Conservation (phyloP, 768 basidiomycete species). For the Fibroporia radiculosa region DNA sequence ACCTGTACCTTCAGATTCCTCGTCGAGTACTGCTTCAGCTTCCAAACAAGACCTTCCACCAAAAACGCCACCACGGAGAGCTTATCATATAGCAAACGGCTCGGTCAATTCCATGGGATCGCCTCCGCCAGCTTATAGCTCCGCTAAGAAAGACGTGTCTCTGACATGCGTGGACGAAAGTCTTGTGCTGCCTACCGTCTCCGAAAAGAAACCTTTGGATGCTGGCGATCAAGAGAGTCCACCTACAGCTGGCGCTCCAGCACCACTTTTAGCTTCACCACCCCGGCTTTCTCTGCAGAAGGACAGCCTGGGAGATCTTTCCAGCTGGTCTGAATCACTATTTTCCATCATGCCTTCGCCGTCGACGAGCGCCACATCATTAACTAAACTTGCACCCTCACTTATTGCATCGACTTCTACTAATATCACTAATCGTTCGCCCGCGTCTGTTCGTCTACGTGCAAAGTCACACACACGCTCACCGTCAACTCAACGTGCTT, state of each 20-base stretch:
- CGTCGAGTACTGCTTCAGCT: neutral
- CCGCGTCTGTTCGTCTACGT: neutral
- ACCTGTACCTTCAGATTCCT: slow-evolving; percentile 4
- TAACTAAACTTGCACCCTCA: neutral
- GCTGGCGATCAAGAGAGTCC: too few species aligned
- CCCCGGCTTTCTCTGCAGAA: slow-evolving; percentile 51
- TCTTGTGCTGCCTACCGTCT: slow-evolving; percentile 7
- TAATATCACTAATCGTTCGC: neutral
- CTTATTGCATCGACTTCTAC: neutral
- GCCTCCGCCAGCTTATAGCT: slow-evolving; percentile 41
- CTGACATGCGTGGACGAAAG: slow-evolving; percentile 12
- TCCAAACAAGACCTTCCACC: slow-evolving; percentile 9
- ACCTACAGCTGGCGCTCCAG: neutral
- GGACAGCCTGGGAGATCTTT: slow-evolving; percentile 33
- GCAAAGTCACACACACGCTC: slow-evolving; percentile 5
- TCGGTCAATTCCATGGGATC: slow-evolving; percentile 24
- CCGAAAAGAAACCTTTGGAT: neutral
- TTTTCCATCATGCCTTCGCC: slow-evolving; percentile 41
- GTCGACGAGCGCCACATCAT: neutral
- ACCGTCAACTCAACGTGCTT: slow-evolving; percentile 3
- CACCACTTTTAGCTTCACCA: slow-evolving; percentile 20
- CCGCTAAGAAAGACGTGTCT: slow-evolving; percentile 16
- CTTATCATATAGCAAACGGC: slow-evolving; percentile 36
- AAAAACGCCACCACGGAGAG: slow-evolving; percentile 30
- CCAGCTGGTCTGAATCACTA: slow-evolving; percentile 47